Evolutionary conservation across 345 rosid genomes (phyloP).

Genomic region (Rubroshorea leprosula): DNA sequence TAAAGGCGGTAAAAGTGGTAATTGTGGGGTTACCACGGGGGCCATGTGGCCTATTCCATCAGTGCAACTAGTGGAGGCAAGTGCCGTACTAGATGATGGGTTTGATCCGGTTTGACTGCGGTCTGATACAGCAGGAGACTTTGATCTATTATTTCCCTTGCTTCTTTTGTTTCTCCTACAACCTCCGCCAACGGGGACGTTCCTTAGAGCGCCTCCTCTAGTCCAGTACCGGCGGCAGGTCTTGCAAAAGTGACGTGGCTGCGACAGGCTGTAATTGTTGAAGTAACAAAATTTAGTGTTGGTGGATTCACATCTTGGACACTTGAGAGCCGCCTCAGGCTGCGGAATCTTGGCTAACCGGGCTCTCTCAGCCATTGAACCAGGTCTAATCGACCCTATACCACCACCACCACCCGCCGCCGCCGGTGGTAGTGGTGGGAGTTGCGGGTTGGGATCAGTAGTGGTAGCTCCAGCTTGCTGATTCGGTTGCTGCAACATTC

Average conservation of each 20-base stretch:
- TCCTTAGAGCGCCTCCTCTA: slow-evolving; percentile 68
- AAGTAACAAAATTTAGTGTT: slow-evolving; percentile 76
- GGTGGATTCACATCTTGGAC: slow-evolving; percentile 66
- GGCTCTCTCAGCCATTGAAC: slow-evolving; percentile 51
- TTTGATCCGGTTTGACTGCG: slow-evolving; percentile 13
- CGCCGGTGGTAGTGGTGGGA: slow-evolving; percentile 20
- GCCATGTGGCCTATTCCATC: slow-evolving; percentile 27
- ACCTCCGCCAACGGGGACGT: slow-evolving; percentile 72
- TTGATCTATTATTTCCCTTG: slow-evolving; percentile 54
- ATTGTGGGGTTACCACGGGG: slow-evolving; percentile 18
- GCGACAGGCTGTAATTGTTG: slow-evolving; percentile 68
- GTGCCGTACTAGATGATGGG: slow-evolving; percentile 21
- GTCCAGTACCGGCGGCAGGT: slow-evolving; percentile 77
- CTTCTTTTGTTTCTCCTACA: slow-evolving; percentile 53
- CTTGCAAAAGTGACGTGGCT: slow-evolving; percentile 80
- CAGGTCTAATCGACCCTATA: slow-evolving; percentile 29
- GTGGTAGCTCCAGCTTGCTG: slow-evolving; percentile 26
- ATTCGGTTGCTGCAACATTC: slow-evolving; percentile 31
- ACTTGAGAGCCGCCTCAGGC: slow-evolving; percentile 49
- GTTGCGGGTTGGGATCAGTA: slow-evolving; percentile 13
- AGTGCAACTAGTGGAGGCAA: slow-evolving; percentile 26
- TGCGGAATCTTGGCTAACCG: slow-evolving; percentile 48
- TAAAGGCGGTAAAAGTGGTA: slow-evolving; percentile 39
- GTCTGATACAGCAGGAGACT: slow-evolving; percentile 30
- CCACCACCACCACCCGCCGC: slow-evolving; percentile 25